These are phyloP conservation scores for Lentinus tigrinus DNA, from an alignment of 768 basidiomycete species.

Conservation along the genomic window DNA sequence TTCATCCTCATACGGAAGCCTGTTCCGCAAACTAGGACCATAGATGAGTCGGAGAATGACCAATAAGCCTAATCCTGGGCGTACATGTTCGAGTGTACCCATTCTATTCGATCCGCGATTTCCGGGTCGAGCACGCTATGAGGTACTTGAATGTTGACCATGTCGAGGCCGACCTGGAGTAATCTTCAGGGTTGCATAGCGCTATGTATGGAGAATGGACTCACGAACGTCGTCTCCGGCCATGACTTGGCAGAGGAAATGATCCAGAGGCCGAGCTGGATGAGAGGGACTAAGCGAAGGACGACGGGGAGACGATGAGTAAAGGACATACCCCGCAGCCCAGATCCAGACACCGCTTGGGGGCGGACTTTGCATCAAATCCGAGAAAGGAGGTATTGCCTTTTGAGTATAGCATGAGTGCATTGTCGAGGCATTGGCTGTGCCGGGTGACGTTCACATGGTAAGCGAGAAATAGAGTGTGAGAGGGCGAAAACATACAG, in stretches of 20 bases:
- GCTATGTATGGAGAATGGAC: constrained; percentile 22
- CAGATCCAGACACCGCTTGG: constrained; percentile 59
- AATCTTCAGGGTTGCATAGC: background rate
- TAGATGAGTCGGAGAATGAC: background rate
- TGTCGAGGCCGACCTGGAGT: constrained; percentile 71
- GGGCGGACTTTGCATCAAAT: constrained; percentile 45
- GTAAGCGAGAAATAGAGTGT: background rate
- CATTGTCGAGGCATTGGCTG: constrained; percentile 17
- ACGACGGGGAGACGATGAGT: background rate
- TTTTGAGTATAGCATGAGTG: constrained; percentile 40
- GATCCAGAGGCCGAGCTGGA: constrained; percentile 67
- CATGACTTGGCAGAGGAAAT: constrained; percentile 73
- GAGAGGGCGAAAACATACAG: constrained; percentile 46
- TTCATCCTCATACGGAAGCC: constrained; percentile 78
- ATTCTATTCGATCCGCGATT: constrained; percentile 58
- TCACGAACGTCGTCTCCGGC: constrained; percentile 62
- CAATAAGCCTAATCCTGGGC: constrained; percentile 19
- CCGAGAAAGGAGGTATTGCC: constrained; percentile 57
- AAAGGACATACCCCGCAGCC: constrained; percentile 64
- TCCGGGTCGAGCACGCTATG: constrained; percentile 47
- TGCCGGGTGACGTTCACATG: background rate
- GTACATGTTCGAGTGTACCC: constrained; percentile 81
- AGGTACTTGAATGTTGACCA: constrained; percentile 73
- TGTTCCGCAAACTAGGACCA: constrained; percentile 60
- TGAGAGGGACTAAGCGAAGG: constrained; percentile 2